Base-by-base conservation (phyloP, 1,284 basidiomycete species). In the Sanghuangporus sanghuang region DNA sequence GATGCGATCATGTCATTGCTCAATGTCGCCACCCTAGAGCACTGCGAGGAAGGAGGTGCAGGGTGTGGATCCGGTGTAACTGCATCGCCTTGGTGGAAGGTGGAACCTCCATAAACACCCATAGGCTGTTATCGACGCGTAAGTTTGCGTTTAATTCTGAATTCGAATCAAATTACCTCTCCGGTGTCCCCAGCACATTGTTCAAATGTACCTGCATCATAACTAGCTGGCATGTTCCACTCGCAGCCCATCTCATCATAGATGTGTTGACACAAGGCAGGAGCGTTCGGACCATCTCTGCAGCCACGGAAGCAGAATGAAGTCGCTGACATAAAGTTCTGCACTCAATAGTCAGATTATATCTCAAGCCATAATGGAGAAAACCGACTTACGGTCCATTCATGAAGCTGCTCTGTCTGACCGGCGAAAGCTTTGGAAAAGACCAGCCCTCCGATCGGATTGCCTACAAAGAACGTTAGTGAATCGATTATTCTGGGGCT, bases 231-330 rank as follows among this genome's bases (percentile, higher is more conserved):
- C 79, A 89, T 87, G 71, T 89, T 88, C 82, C 85, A 90, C 3
- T 61, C 70, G 69, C 86, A 89, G 21, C 87, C 85, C 76, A 87
- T 80, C 46, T 79, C 75, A 67, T 89, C 86, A 74, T 87, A 85
- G 67, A 89, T 85, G 69, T 87, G 81, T 64, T 90, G 75, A 72
- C 91, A 93, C 70, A 83, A 78, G 0, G 73, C 74, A 0, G 86
- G 79, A 7, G 89, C 85, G 38, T 76, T 75, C 1, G 80, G 77
- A 16, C 84, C 87, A 50, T 80, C 79, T 62, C 81, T 84, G 73
- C 90, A 93, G 6, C 83, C 89, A 64, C 90, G 81, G 77, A 93
- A 82, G 74, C 90, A 92, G 76, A 92, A 93, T 67, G 83, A 73
- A 49, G 76, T 74, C 67, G 75, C 77, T 2, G 83, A 80, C 59